Evolutionary conservation across 2,329 filamentous ascomycete genomes (phyloP), one percentile per base, ranked within the genome.

Genomic region (Xylaria sp.): DNA sequence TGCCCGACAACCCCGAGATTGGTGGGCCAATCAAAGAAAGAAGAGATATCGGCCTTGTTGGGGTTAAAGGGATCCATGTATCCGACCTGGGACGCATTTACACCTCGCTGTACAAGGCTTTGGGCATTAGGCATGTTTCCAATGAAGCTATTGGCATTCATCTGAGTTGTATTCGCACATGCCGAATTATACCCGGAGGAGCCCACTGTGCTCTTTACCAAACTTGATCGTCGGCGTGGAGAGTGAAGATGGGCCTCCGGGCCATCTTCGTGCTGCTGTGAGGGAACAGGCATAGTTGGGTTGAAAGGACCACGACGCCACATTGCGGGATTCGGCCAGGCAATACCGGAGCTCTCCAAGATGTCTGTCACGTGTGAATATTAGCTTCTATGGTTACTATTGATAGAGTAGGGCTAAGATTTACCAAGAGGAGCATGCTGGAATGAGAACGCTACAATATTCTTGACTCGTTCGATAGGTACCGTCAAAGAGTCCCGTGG

Each of bases 401-500:
- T 42, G 7, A 58, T 27, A 45, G 44, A 20, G 0, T 33, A 38
- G 5, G 29, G 22, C 7, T 1, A n/a, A 42, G 17, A 31, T 79
- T 71, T 81, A 95, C 93, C 85, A 61, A 92, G 80, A 0, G 93
- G 93, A 38, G 92, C 93, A 81, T 96, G 92, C 74, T 96, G 92
- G 73, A 96, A 97, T 0, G 93, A 90, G 78, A 97, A 96, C 15
- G 87, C 86, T 27, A 94, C 86, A 50, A 93, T 79, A 73, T 94
- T 92, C 74, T 90, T 91, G 68, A 92, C 81, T 45, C 88, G 83
- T 72, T 92, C 89, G 70, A 92, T 87, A 0, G 87, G 86, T 47
- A 81, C 78, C 1, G 81, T 79, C 0, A 80, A 63, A 1, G 81
- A 86, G 66, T 86, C 83, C 42, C 88, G 82, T 10, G 85, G 82